A percentile compares a stretch with the other conserved stretches of the same genome.
Evolutionary conservation across 129 eudicot genomes (phyloP).

Genomic region (Tanacetum coccineum): DNA sequence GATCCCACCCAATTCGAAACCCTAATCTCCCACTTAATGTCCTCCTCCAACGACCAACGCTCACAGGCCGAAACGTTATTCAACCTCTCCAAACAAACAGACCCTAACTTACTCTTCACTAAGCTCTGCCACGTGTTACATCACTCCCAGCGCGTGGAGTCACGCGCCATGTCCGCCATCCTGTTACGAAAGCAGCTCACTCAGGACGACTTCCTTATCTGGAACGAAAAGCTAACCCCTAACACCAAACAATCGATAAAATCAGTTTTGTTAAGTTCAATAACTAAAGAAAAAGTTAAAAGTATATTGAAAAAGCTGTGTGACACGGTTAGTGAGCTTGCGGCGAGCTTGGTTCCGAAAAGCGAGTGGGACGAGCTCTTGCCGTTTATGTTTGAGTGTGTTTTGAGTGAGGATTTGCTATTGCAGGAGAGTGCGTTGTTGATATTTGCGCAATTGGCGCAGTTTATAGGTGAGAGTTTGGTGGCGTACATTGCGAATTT

Average conservation of each 20-base stretch:
- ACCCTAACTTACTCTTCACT: conserved; percentile 65
- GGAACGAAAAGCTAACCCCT: conserved; percentile 53
- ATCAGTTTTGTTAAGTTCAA: conserved; percentile 45
- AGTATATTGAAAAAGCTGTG: conserved; percentile 72
- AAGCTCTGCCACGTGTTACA: conserved; percentile 75
- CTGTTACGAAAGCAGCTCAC: conserved; percentile 85
- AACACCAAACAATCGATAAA: conserved; percentile 63
- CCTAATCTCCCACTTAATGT: conserved; percentile 83
- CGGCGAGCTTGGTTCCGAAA: conserved; percentile 63
- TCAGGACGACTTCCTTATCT: conserved; percentile 56
- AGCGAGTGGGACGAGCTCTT: conserved; percentile 78
- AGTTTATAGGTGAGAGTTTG: conserved; percentile 73
- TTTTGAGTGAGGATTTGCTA: conserved; percentile 50
- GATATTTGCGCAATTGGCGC: conserved; percentile 81
- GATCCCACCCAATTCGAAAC: conserved; percentile 92
- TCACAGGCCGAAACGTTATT: conserved; percentile 83
- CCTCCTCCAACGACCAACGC: conserved; percentile 91
- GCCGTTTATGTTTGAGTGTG: conserved; percentile 96
- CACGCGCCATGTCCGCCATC: conserved; percentile 89
- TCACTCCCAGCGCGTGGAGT: conserved; percentile 63
- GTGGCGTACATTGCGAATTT: conserved; percentile 59
- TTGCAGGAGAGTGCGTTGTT: conserved; percentile 83
- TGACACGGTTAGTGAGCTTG: conserved; percentile 85
- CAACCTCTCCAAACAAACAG: conserved; percentile 75
- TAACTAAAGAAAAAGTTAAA: conserved; percentile 64